These are phyloP conservation scores for Sequoia sempervirens DNA, from an alignment of 75 land plant species.

Conservation along the genomic window DNA sequence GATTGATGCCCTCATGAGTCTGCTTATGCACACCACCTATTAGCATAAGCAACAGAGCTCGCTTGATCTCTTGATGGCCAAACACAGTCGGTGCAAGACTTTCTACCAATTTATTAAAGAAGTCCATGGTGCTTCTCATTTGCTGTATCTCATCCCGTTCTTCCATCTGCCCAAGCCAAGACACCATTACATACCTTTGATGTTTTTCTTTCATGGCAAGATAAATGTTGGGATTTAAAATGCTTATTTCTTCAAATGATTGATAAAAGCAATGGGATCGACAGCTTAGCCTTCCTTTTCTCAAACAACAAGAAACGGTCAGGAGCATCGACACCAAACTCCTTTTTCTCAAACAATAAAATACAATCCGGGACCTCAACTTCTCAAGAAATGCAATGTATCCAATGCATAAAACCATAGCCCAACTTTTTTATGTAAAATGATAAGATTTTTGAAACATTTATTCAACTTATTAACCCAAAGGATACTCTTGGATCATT, in stretches of 20 bases:
- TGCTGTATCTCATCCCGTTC: constrained; percentile 70
- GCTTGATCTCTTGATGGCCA: constrained; percentile 97
- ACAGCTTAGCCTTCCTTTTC: background rate
- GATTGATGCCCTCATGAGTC: constrained; percentile 95
- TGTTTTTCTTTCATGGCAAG: background rate
- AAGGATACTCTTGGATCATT: background rate
- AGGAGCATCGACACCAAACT: too few relatives aligned
- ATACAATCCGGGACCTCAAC: background rate
- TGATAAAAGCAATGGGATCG: background rate
- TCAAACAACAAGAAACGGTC: background rate
- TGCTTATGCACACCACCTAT: constrained; percentile 94
- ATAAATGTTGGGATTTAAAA: background rate
- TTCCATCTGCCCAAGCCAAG: constrained; percentile 49
- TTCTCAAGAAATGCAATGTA: background rate
- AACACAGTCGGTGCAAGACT: constrained; percentile 95
- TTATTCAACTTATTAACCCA: background rate
- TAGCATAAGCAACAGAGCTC: constrained; percentile 94
- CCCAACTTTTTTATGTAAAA: background rate
- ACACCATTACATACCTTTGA: background rate
- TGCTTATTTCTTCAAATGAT: background rate
- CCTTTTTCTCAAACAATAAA: too few relatives aligned
- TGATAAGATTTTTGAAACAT: background rate
- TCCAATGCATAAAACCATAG: background rate
- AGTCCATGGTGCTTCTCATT: constrained; percentile 84
- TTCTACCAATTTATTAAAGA: constrained; percentile 82